phyloP scores from a whole-genome alignment of 2,329 filamentous ascomycete genomes.

The Salinomyces thailandicus region DNA sequence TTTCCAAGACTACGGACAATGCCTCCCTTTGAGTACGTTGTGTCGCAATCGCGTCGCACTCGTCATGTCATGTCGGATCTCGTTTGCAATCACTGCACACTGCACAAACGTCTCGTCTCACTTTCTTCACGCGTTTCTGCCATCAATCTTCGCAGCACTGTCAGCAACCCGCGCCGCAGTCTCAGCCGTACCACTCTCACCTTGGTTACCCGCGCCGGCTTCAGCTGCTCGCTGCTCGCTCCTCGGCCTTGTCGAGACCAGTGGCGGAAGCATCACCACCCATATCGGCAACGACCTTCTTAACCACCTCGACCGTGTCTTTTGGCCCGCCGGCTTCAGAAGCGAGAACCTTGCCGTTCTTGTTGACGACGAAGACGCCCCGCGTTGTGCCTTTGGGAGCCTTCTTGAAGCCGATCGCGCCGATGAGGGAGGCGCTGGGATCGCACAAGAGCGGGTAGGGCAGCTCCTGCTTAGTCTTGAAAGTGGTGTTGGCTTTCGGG shows the following conservation, averaged over 20 bases:
- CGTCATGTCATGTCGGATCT: too few species aligned
- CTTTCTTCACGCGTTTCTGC: too few species aligned
- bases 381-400: constrained; percentile 66
- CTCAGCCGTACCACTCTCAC: constrained; percentile 24
- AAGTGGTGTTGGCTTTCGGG: constrained; percentile 83
- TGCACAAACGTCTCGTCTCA: too few species aligned
- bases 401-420: constrained; percentile 84
- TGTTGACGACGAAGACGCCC: constrained; percentile 69
- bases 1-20: too few species aligned
- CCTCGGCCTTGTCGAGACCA: constrained; percentile 27
- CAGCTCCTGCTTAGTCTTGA: constrained; percentile 83
- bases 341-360: constrained; percentile 63
- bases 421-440: constrained; percentile 60
- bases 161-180: constrained; percentile 38
- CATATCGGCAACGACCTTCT: constrained; percentile 52
- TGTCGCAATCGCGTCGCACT: too few species aligned
- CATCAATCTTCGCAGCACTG: constrained; percentile 28
- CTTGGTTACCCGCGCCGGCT: constrained; percentile 14
- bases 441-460: constrained; percentile 86
- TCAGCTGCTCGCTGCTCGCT: constrained; percentile 16
- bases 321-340: constrained; percentile 65
- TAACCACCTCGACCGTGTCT: constrained; percentile 66
- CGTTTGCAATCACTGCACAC: too few species aligned
- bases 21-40: too few species aligned
- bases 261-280: constrained; percentile 20